A percentile compares a stretch with the other conserved stretches of the same genome.
These are phyloP conservation scores for Rugonectria rugulosa DNA, from an alignment of 2,329 filamentous ascomycete species.

Conservation along the genomic window DNA sequence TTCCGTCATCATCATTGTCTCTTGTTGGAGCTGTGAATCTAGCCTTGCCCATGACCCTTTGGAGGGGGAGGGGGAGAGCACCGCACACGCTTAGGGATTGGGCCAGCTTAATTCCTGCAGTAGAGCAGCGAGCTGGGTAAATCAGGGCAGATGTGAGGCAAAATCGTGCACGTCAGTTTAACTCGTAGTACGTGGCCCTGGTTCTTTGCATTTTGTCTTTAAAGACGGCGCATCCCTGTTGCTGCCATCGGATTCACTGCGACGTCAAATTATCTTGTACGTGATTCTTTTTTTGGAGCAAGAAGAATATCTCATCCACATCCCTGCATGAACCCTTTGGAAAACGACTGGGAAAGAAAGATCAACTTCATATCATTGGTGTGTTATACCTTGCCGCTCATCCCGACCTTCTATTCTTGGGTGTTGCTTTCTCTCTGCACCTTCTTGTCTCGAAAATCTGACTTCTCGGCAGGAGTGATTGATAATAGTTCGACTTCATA, in stretches of 20 bases:
- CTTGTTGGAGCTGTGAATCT: slow-evolving; percentile 8
- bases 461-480: no score
- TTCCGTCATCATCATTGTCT: slow-evolving; percentile 36
- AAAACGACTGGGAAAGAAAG: no score
- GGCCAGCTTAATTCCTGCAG: no score
- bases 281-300: background rate
- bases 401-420: slow-evolving; percentile 1
- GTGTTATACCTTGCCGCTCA: background rate
- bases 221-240: slow-evolving; percentile 36
- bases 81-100: no score
- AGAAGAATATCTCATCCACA: background rate
- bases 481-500: no score
- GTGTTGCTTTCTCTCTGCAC: no score
- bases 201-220: slow-evolving; percentile 25
- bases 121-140: no score
- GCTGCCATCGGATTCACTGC: slow-evolving; percentile 3
- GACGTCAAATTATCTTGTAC: no score
- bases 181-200: background rate
- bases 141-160: slow-evolving; percentile 36
- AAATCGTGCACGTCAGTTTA: slow-evolving; percentile 37
- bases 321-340: slow-evolving; percentile 8
- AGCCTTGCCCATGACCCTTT: no score
- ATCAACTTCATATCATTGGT: background rate
- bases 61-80: no score
- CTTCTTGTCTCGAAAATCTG: no score